Base-by-base conservation (phyloP, 1,284 basidiomycete genomes). In the Moesziomyces aphidis region DNA sequence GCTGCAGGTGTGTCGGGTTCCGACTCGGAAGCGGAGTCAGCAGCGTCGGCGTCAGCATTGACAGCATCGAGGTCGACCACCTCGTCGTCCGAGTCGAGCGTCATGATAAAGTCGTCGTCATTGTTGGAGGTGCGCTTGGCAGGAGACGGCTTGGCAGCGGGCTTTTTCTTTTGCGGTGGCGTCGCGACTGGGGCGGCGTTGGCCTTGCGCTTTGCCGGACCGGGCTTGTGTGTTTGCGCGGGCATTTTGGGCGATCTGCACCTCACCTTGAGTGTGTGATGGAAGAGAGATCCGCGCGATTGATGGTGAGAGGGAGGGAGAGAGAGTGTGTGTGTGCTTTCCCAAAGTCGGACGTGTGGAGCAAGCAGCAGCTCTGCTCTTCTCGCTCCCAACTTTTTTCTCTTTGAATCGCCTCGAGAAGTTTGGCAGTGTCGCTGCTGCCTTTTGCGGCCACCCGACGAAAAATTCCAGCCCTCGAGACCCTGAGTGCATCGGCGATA, bases 91-190 rank as follows among this genome's bases (percentile, higher is more conserved):
- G 79, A 80, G 43, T 83, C 82, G 45, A 83, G 67, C 19, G 82
- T 83, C 82, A 83, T 82, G 64, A 83, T 66, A 50, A 83, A 82
- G 59, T 83, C 82, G 52, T 81, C 72, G 49, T 74, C 49, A 42
- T 57, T 44, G 36, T 34, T 34, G 31, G 31, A 34, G 13, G 21
- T 19, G 22, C 50, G 47, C 15, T 26, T 52, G 42, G 34, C 36
- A 22, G 57, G 39, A 2, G 39, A 42, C 17, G 39, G 11, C 39
- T 42, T 46, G 21, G 53, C 24, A 44, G 56, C 17, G 7, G 22
- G 7, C 52, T 56, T 70, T 23, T 65, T 64, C 50, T 65, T 64
- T 22, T 58, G 47, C 24, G 68, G 50, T 46, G 57, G 47, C 52
- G 61, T 52, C 1, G 61, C 51, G 43, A 44, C 11, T 34, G 62